phyloP scores from a whole-genome alignment of 1,139 yeast species.

The Candida buenavistaensis region DNA sequence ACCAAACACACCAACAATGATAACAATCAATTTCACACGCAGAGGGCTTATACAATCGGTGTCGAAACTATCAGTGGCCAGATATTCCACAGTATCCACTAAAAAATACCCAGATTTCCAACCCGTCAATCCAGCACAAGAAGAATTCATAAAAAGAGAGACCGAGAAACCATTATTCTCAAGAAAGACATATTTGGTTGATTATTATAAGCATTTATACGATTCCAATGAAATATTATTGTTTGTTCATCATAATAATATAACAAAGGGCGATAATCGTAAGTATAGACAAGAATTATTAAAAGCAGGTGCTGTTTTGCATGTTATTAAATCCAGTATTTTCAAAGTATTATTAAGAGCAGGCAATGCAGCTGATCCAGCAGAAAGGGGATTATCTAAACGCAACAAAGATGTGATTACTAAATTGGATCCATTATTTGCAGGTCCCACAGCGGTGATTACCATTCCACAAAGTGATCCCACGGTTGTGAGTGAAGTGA shows the following conservation, averaged over 20 bases:
- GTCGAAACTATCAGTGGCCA: neutral
- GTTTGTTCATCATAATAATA: conserved; percentile 81
- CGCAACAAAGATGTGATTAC: conserved; percentile 50
- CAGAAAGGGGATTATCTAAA: conserved; percentile 53
- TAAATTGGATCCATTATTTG: conserved; percentile 67
- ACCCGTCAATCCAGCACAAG: conserved; percentile 11
- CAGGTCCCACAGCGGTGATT: conserved; percentile 88
- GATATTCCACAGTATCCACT: neutral
- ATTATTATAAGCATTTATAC: conserved; percentile 71
- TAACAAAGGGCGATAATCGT: conserved; percentile 67
- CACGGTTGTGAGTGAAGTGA: conserved; percentile 56
- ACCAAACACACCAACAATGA: too few species aligned
- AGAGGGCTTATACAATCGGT: neutral
- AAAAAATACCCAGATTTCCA: conserved; percentile 3
- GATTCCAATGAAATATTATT: conserved; percentile 67
- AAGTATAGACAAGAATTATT: conserved; percentile 60
- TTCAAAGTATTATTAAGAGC: conserved; percentile 79
- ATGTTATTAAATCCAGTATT: conserved; percentile 64
- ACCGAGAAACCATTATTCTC: conserved; percentile 56
- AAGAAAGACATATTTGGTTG: conserved; percentile 83
- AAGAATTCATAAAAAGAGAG: conserved; percentile 23
- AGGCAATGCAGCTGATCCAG: conserved; percentile 71
- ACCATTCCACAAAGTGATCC: conserved; percentile 72
- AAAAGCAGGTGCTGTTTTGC: conserved; percentile 64
- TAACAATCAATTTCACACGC: too few species aligned